Evolutionary conservation across 129 eudicot species (phyloP).

Genomic region (Helianthus tuberosus): DNA sequence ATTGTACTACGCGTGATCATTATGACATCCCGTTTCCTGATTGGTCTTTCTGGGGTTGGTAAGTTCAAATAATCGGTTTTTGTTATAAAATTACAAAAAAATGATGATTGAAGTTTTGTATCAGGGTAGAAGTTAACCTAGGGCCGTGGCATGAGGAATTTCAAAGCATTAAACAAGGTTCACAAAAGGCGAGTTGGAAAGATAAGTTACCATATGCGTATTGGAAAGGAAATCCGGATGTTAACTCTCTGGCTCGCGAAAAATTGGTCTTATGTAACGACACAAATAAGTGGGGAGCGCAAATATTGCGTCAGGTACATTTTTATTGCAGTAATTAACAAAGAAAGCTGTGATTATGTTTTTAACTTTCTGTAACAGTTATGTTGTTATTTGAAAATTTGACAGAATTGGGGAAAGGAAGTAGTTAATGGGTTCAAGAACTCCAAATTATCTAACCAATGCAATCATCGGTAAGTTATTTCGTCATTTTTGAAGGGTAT

Average conservation of each 20-base stretch:
- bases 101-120: conserved; percentile 16
- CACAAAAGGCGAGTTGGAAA: conserved; percentile 53
- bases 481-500: not conserved
- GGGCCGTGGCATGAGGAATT: conserved; percentile 80
- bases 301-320: conserved; percentile 74
- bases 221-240: conserved; percentile 92
- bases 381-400: not conserved
- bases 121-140: conserved; percentile 74
- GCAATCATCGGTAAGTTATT: conserved; percentile 59
- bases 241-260: conserved; percentile 55
- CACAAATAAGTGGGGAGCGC: conserved; percentile 65
- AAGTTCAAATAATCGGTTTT: conserved; percentile 20
- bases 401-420: conserved; percentile 71
- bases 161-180: conserved; percentile 60
- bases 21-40: conserved; percentile 91
- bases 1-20: conserved; percentile 64
- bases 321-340: not conserved
- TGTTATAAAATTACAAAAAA: not conserved
- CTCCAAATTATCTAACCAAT: conserved; percentile 71
- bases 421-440: conserved; percentile 48
- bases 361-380: conserved; percentile 1
- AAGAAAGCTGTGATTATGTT: not conserved
- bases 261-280: conserved; percentile 58
- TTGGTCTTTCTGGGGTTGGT: conserved; percentile 98
- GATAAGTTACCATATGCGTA: conserved; percentile 57